Conservation (phyloP, 345 rosid genomes). For the Salix arbutifolia region DNA sequence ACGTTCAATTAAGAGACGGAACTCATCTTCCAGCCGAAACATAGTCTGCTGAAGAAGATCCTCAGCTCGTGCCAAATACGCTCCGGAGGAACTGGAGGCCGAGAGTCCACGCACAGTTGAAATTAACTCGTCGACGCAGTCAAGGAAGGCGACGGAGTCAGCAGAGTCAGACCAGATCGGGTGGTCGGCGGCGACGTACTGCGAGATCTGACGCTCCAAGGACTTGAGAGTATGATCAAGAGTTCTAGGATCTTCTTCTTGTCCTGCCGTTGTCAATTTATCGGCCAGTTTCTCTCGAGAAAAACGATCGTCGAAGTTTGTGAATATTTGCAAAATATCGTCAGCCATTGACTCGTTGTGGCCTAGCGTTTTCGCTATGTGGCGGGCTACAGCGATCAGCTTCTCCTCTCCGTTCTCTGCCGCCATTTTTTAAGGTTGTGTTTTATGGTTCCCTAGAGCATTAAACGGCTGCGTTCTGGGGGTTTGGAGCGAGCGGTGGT, state of each 20-base stretch:
- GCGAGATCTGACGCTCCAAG: constrained; percentile 72
- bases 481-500: not conserved
- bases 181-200: constrained; percentile 49
- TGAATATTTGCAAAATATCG: constrained; percentile 86
- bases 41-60: constrained; percentile 76
- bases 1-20: constrained; percentile 66
- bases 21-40: constrained; percentile 78
- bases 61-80: constrained; percentile 65
- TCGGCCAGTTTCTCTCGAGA: constrained; percentile 74
- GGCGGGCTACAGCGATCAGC: constrained; percentile 79
- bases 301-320: constrained; percentile 81
- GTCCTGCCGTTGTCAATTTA: constrained; percentile 41
- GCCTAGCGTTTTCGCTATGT: constrained; percentile 89
- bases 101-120: constrained; percentile 43
- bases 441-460: not conserved
- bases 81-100: constrained; percentile 31
- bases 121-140: constrained; percentile 65
- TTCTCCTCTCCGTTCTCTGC: constrained; percentile 84
- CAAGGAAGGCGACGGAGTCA: constrained; percentile 68
- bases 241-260: constrained; percentile 18
- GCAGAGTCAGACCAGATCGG: constrained; percentile 87
- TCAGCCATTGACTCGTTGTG: constrained; percentile 77
- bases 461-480: not conserved
- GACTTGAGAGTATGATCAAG: constrained; percentile 53
- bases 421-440: constrained; percentile 17